Evolutionary conservation across 2,329 filamentous ascomycete genomes (phyloP).

Genomic region (Fusarium nisikadoi): DNA sequence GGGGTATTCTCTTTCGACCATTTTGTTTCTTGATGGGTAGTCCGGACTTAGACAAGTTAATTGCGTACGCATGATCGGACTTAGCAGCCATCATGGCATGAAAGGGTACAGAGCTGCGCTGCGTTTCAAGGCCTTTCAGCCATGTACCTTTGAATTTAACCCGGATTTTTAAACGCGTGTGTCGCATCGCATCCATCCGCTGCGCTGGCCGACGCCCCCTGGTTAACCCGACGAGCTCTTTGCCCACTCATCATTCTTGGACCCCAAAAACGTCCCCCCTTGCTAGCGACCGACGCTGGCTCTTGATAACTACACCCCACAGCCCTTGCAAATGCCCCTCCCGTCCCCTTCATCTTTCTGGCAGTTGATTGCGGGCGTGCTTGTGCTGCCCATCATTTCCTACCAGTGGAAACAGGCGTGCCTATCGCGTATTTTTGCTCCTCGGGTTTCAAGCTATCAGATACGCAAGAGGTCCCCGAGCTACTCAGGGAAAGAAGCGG

Average conservation of each 20-base stretch:
- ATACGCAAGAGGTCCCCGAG: constrained; percentile 11
- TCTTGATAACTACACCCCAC: constrained; percentile 14
- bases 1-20: not conserved
- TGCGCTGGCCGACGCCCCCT: not conserved
- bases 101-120: not conserved
- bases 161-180: constrained; percentile 6
- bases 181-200: constrained; percentile 1
- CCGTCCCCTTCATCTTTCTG: constrained; percentile 33
- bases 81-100: not conserved
- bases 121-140: constrained; percentile 16
- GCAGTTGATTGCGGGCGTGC: constrained; percentile 23
- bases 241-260: constrained; percentile 5
- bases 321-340: constrained; percentile 21
- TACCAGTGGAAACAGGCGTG: constrained; percentile 10
- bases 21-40: not conserved
- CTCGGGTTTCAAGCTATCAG: constrained; percentile 9
- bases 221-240: not conserved
- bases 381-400: constrained; percentile 19
- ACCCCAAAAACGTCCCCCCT: constrained; percentile 21
- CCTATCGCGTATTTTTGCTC: constrained; percentile 1
- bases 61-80: constrained; percentile 10
- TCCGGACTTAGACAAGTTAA: constrained; percentile 9
- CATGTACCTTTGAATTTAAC: constrained; percentile 19
- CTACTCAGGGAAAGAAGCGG: constrained; percentile 22
- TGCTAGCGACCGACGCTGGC: not conserved